These are phyloP conservation scores for Septoria petroselini DNA, from an alignment of 2,329 filamentous ascomycete genomes.

Conservation along the genomic window DNA sequence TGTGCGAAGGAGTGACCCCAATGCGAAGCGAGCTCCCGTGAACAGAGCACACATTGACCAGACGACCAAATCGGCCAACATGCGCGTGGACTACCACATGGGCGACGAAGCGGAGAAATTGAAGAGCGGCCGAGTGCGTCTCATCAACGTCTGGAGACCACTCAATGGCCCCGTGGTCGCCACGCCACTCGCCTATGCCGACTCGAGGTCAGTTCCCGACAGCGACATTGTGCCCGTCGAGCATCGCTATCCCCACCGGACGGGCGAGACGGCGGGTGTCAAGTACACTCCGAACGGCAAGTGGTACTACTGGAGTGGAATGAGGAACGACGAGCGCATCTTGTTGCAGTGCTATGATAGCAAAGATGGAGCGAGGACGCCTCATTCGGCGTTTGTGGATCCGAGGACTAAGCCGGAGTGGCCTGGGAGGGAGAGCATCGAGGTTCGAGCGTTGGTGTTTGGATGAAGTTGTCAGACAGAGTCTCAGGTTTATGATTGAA, in stretches of 20 bases:
- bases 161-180: conserved; percentile 58
- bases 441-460: conserved; percentile 83
- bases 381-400: conserved; percentile 79
- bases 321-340: conserved; percentile 60
- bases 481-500: no score
- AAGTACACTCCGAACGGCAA: conserved; percentile 58
- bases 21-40: conserved; percentile 65
- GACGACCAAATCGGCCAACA: conserved; percentile 61
- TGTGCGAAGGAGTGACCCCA: conserved; percentile 63
- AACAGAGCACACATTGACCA: conserved; percentile 79
- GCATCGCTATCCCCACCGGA: conserved; percentile 68
- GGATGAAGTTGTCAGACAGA: conserved; percentile 20
- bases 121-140: conserved; percentile 67
- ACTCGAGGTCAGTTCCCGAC: conserved; percentile 54
- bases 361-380: conserved; percentile 43
- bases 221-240: conserved; percentile 68
- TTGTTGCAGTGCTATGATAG: conserved; percentile 52
- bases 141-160: conserved; percentile 82
- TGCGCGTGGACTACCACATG: conserved; percentile 67
- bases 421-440: conserved; percentile 75
- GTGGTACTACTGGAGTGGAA: conserved; percentile 80
- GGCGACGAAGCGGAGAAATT: conserved; percentile 64
- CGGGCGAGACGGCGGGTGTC: conserved; percentile 72
- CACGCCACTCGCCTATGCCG: conserved; percentile 57
- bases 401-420: conserved; percentile 65